These are phyloP conservation scores for Colletotrichum sp. DNA, from an alignment of 2,329 filamentous ascomycete genomes.

Conservation along the genomic window DNA sequence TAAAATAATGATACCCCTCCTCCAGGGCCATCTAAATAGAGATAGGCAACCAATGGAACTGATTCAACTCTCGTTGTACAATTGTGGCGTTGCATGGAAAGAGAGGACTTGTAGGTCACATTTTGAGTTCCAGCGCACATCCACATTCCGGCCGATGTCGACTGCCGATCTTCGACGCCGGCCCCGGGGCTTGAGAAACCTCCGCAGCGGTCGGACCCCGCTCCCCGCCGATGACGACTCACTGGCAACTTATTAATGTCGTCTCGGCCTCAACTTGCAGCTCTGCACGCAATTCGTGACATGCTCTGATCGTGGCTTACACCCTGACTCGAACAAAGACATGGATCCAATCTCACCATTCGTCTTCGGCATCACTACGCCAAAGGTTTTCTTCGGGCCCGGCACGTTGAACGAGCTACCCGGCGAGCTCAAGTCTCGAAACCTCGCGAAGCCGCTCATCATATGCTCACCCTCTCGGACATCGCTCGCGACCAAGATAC, in stretches of 20 bases:
- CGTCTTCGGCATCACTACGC: conserved; percentile 20
- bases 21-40: not conserved
- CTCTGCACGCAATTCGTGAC: not conserved
- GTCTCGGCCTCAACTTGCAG: not conserved
- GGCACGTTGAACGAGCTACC: conserved; percentile 36
- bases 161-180: not conserved
- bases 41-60: conserved; percentile 7
- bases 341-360: conserved; percentile 6
- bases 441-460: conserved; percentile 37
- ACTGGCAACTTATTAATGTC: not conserved
- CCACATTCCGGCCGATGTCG: not conserved
- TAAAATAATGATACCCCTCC: conserved; percentile 21
- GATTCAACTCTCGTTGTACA: not conserved
- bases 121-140: not conserved
- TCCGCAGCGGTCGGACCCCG: conserved; percentile 9
- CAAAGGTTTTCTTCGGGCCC: conserved; percentile 38
- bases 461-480: conserved; percentile 42
- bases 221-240: conserved; percentile 15
- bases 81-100: not conserved
- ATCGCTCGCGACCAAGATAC: conserved; percentile 36
- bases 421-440: conserved; percentile 35
- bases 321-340: not conserved
- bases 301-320: not conserved
- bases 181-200: not conserved
- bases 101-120: not conserved